Base-by-base conservation (phyloP, 2,329 filamentous ascomycete genomes). In the Geosmithia putterillii region DNA sequence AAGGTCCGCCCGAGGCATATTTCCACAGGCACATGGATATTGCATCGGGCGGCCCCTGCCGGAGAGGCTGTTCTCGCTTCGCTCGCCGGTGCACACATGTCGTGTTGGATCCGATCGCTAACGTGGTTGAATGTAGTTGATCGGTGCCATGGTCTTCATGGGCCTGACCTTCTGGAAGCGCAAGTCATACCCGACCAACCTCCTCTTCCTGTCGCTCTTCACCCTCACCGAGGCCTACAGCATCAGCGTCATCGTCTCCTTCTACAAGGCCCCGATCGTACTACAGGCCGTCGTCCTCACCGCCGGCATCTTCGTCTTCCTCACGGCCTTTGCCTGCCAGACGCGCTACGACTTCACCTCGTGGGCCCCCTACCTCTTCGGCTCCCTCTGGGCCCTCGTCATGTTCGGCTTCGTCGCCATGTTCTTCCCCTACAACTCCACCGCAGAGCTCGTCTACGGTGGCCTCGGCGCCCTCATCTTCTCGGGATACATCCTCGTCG, bases 261-360 rank as follows among this genome's bases (percentile, higher is more conserved):
- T 94, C 65, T 95, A 92, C 67, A 72, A 90, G 47, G 79, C 80
- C 18, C 70, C 71, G 42, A 82, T 96, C 57, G 92, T 98, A 19
- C 74, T 98, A 40, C 83, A 95, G 64, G 92, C 92, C 15, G 81
- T 95, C 28, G 65, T 95, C 50, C 79, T 98, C 45, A 98, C 92
- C 42, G 83, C 81, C 15, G 84, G 82, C 42, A 85, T 89, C 57
- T 89, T 90, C 57, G 69, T 86, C 54, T 79, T 86, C 56, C 75
- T 88, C 42, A 86, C 83, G 1, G 64, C 89, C 38, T 96, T 98
- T 61, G 92, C 92, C 41, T 95, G 89, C 76, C 92, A 98, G 70
- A 86, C 85, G 50, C 94, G 94, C 63, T 98, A 98, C 60, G 92
- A 98, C 70, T 98, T 98, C 61, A 96, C 90, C 1, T 83, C 79